phyloP scores from a whole-genome alignment of 768 basidiomycete genomes.

The Lactifluus piperatus region DNA sequence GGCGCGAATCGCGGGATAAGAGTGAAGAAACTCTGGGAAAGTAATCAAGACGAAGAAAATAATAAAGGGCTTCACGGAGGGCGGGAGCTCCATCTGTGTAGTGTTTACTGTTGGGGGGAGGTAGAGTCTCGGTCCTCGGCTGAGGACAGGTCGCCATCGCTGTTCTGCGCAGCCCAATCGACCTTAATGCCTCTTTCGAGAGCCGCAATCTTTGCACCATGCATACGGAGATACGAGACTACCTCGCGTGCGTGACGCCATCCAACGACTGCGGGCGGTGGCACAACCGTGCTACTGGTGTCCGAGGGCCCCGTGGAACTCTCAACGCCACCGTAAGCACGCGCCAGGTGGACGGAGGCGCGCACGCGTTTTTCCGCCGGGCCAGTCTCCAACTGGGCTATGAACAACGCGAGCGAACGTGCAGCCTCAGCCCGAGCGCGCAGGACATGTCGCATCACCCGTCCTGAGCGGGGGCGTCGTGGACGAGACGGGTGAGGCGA shows the following conservation, averaged over 20 bases:
- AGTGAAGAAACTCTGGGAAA: background rate
- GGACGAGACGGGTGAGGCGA: slow-evolving; percentile 21
- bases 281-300: slow-evolving; percentile 23
- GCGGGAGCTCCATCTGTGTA: too few species aligned
- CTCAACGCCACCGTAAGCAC: slow-evolving; percentile 35
- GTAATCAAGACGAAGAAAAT: background rate
- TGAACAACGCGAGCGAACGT: slow-evolving; percentile 62
- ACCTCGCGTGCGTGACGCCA: slow-evolving; percentile 68
- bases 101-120: background rate
- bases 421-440: slow-evolving; percentile 79
- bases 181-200: slow-evolving; percentile 40
- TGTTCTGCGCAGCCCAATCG: slow-evolving; percentile 68
- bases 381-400: slow-evolving; percentile 48
- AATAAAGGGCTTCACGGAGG: too few species aligned
- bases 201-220: slow-evolving; percentile 63
- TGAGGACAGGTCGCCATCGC: slow-evolving; percentile 42
- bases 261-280: slow-evolving; percentile 29
- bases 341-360: slow-evolving; percentile 42
- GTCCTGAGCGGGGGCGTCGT: slow-evolving; percentile 61
- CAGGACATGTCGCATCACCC: slow-evolving; percentile 83
- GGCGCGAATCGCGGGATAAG: background rate
- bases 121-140: slow-evolving; percentile 11
- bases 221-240: slow-evolving; percentile 52
- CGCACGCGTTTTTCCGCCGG: slow-evolving; percentile 39
- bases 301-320: slow-evolving; percentile 20